Evolutionary conservation across 257 asterid genomes (phyloP), one percentile per base, ranked within the genome.

Genomic region (Catharanthus roseus): DNA sequence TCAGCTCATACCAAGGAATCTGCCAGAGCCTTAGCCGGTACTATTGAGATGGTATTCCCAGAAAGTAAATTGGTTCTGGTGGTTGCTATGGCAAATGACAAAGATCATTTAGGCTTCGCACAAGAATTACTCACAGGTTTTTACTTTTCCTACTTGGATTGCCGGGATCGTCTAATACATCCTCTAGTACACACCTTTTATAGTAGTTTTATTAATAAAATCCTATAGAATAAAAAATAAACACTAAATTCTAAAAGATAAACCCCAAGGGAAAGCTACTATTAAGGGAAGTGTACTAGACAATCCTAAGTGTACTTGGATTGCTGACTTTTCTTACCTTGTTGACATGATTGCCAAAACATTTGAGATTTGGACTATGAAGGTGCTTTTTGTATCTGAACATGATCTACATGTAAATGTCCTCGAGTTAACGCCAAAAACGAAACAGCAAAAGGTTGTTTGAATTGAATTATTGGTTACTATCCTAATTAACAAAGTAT

Each of bases 1-100:
- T 75, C 96, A 93, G 96, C 99, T 62, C 99, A 93, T 81, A 93
- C 99, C 39, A 93, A 87, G 80, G 97, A 93, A 73, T 93, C 99
- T 64, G 97, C 96, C 64, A 80, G 77, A 77, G 96, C 97, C 50
- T 85, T 93, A 82, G 86, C 74, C 68, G 74, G 82, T 77, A 85
- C 84, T 63, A 75, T 93, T 69, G 81, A 80, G 73, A 80, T 77
- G 90, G 75, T 86, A 61, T 89, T 84, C 77, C 89, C 92, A 4
- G 78, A 70, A 64, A 76, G 86, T 63, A 82, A 85, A 79, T 60
- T 92, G 82, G 86, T 86, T 76, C 83, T 93, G 53, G 89, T 89
- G 78, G 91, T 91, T 77, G 90, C 96, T 65, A 93, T 93, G 99
- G 97, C 99, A 3, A 89, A 74, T 41, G 99, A 93, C 85, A 93